phyloP scores from a whole-genome alignment of 139 green algal genomes.

The Picochlorum sp. region DNA sequence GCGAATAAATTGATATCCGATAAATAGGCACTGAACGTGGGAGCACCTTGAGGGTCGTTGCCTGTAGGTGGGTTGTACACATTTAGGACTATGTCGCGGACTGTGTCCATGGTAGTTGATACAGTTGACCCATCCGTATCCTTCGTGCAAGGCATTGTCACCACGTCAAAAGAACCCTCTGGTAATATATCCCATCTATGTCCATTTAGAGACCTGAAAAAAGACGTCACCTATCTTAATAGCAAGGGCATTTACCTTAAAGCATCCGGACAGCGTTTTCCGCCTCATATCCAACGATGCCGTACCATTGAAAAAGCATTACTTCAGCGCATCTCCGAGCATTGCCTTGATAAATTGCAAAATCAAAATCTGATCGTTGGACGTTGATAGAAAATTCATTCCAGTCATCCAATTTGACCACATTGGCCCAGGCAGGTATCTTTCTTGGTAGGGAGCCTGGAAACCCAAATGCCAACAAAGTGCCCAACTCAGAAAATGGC shows the following conservation, averaged over 20 bases:
- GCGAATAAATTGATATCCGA: background rate
- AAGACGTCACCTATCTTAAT: background rate
- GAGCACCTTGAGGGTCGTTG: background rate
- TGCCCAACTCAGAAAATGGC: background rate
- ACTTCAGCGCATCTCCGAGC: background rate
- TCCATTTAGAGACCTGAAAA: background rate
- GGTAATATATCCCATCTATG: background rate
- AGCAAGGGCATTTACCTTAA: too few species aligned
- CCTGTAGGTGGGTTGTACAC: background rate
- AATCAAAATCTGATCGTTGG: background rate
- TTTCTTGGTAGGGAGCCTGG: background rate
- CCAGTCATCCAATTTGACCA: background rate
- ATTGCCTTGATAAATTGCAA: background rate
- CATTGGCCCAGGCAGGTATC: background rate
- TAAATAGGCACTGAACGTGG: background rate
- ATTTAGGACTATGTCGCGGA: constrained; percentile 2
- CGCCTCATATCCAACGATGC: too few species aligned
- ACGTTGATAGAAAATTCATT: background rate
- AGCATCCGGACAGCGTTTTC: too few species aligned
- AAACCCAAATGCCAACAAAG: background rate
- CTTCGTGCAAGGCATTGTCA: constrained; percentile 1
- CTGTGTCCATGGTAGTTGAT: background rate
- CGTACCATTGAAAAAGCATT: background rate
- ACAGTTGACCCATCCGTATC: background rate
- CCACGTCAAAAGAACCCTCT: background rate